phyloP scores from a whole-genome alignment of 768 basidiomycete species.

The Kwoniella bestiolae region DNA sequence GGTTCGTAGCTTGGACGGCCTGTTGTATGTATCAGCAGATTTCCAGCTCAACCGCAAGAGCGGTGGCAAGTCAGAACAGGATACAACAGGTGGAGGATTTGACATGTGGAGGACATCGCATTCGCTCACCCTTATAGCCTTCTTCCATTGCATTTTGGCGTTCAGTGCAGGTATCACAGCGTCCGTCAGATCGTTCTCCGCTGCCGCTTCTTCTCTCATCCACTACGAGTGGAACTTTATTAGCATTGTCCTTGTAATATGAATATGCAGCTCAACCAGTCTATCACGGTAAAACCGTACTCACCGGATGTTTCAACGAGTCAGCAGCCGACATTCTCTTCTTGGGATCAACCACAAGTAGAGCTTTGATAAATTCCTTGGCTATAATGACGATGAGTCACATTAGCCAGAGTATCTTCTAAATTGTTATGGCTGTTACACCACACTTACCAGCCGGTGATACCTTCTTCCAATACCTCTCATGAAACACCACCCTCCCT shows the following conservation, averaged over 20 bases:
- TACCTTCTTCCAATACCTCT: constrained; percentile 91
- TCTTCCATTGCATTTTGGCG: constrained; percentile 35
- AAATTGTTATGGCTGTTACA: neutral
- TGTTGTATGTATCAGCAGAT: constrained; percentile 5
- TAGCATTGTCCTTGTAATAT: neutral
- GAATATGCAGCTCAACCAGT: neutral
- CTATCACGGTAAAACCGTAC: constrained; percentile 40
- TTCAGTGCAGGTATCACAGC: constrained; percentile 80
- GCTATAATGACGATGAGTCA: constrained; percentile 62
- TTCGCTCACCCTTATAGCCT: constrained; percentile 37
- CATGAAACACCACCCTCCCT: constrained; percentile 87
- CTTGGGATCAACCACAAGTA: constrained; percentile 73
- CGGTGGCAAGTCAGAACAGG: neutral
- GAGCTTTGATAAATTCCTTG: constrained; percentile 75
- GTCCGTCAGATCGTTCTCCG: constrained; percentile 72
- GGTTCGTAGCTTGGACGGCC: constrained; percentile 46
- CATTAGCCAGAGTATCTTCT: neutral
- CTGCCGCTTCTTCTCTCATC: constrained; percentile 70
- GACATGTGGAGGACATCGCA: neutral
- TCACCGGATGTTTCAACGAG: constrained; percentile 70
- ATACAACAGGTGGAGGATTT: neutral
- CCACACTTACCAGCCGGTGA: constrained; percentile 72
- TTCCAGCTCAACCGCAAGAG: neutral
- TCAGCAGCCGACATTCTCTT: constrained; percentile 74
- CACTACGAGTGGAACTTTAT: constrained; percentile 61